These are phyloP conservation scores for Hyaloscypha finlandica DNA, from an alignment of 495 filamentous ascomycete genomes.

Conservation along the genomic window DNA sequence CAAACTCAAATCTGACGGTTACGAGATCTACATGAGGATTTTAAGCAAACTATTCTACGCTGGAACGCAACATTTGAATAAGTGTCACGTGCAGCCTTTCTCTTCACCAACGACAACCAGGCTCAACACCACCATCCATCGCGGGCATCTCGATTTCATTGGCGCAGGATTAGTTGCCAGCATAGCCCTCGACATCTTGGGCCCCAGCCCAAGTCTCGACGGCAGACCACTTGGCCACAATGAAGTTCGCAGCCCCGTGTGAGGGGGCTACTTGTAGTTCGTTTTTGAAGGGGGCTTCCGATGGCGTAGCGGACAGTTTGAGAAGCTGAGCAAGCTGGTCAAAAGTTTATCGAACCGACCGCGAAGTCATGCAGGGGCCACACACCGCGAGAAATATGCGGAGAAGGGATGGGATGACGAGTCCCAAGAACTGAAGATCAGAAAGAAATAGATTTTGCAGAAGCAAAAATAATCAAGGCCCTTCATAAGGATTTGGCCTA, in stretches of 20 bases:
- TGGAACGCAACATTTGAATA: neutral
- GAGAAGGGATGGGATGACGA: neutral
- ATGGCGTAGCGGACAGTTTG: neutral
- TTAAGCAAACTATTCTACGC: too few species aligned
- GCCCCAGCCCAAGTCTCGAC: neutral
- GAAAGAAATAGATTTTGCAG: neutral
- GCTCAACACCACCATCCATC: neutral
- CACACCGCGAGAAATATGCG: neutral
- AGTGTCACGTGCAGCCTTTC: neutral
- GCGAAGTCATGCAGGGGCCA: neutral
- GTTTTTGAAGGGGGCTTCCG: neutral
- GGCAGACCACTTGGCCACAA: neutral
- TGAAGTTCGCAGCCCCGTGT: neutral
- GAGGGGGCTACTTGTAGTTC: neutral
- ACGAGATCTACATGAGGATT: too few species aligned
- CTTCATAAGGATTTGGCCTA: neutral
- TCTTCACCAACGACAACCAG: neutral
- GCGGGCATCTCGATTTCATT: neutral
- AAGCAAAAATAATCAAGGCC: neutral
- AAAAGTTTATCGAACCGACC: neutral
- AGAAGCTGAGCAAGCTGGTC: neutral
- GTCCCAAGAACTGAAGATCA: neutral
- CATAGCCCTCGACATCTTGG: neutral
- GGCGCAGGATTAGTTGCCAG: neutral
- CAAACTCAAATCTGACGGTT: too few species aligned